Percentiles rank a stretch among this genome's conserved stretches.
These are phyloP conservation scores for Vitis labrusca DNA, from an alignment of 164 flowering plant genomes.

Conservation along the genomic window DNA sequence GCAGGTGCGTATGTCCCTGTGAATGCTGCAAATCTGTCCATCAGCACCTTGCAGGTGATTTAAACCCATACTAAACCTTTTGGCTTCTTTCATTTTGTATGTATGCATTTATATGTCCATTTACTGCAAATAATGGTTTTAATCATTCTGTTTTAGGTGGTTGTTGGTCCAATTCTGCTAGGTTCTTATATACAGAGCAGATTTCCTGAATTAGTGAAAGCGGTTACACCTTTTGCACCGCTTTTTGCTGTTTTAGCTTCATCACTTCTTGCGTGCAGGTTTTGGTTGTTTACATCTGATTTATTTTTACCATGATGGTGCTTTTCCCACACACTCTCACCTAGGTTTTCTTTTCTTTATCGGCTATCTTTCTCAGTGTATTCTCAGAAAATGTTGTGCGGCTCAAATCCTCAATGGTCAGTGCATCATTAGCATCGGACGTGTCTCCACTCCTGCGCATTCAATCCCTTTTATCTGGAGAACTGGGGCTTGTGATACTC, in stretches of 20 bases:
- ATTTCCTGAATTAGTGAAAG: slow-evolving; percentile 63
- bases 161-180: slow-evolving; percentile 72
- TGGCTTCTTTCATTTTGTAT: neutral
- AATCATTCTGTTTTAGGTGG: slow-evolving; percentile 47
- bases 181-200: slow-evolving; percentile 66
- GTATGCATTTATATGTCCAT: neutral
- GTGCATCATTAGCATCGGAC: slow-evolving; percentile 39
- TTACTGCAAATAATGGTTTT: neutral
- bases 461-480: slow-evolving; percentile 51
- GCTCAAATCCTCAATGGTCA: slow-evolving; percentile 45
- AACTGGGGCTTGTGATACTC: slow-evolving; percentile 51
- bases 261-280: slow-evolving; percentile 79
- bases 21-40: slow-evolving; percentile 67
- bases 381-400: slow-evolving; percentile 74
- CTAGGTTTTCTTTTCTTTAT: neutral
- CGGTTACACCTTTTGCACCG: slow-evolving; percentile 64
- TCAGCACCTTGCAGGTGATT: slow-evolving; percentile 76
- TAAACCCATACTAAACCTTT: neutral
- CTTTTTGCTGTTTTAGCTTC: slow-evolving; percentile 68
- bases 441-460: slow-evolving; percentile 31
- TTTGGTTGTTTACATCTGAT: slow-evolving; percentile 3
- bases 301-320: neutral
- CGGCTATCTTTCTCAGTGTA: slow-evolving; percentile 42
- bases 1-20: slow-evolving; percentile 82
- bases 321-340: neutral